phyloP scores from a whole-genome alignment of 192 early-diverging fungal species.

The Coemansia sp. region DNA sequence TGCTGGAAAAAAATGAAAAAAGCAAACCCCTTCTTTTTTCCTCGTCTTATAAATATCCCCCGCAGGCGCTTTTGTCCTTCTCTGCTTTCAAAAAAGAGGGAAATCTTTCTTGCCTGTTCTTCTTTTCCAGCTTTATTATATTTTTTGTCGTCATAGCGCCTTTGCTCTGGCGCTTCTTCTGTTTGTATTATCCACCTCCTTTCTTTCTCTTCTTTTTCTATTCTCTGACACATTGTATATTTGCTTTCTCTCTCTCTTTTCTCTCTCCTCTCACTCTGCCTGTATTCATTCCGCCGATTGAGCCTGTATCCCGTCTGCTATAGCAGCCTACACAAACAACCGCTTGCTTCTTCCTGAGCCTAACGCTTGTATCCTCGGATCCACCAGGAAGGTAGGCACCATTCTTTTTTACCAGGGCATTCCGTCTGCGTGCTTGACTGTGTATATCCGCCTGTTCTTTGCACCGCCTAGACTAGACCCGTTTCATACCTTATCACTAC shows the following conservation, averaged over 20 bases:
- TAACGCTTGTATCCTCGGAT: neutral
- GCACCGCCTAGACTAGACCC: no score
- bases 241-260: neutral
- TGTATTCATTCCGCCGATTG: constrained; percentile 1
- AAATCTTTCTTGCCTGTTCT: neutral
- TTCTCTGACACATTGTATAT: constrained; percentile 8
- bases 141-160: constrained; percentile 12
- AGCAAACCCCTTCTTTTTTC: neutral
- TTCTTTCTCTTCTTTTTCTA: neutral
- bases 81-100: neutral
- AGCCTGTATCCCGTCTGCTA: neutral
- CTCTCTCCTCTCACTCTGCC: neutral
- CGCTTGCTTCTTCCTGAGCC: neutral
- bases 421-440: neutral
- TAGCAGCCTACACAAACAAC: neutral
- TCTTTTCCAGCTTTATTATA: neutral
- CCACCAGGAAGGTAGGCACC: neutral
- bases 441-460: neutral
- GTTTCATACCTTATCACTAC: no score
- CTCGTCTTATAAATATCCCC: neutral
- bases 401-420: neutral
- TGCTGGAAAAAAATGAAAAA: neutral
- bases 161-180: constrained; percentile 1
- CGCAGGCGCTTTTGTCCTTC: neutral
- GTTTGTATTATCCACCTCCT: neutral